Base-by-base conservation (phyloP, 2,329 filamentous ascomycete genomes). In the Nothomitra cinnamomea region DNA sequence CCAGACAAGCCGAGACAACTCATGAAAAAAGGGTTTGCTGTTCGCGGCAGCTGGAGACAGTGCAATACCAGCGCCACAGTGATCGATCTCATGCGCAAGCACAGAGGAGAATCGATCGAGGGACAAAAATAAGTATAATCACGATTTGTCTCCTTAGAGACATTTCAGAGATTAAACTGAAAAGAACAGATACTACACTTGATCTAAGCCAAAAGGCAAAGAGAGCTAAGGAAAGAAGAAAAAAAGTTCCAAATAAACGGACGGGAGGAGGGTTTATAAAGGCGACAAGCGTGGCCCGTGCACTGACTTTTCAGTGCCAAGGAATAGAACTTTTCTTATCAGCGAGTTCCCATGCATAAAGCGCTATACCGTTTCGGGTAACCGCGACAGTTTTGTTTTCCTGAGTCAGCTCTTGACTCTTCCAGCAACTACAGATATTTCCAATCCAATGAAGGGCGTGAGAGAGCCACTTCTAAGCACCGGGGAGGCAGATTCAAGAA, bases 121-220 rank as follows among this genome's bases (percentile, higher is more conserved):
- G 56, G 67, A 60, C 74, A 86, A 86, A 83, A 85, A 89, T 87
- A 76, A 75, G 82, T 79, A 79, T 86, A 88, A 89, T 86, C 82
- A 79, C 73, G 74, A 76, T 77, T 78, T 74, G 74, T 73, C 73
- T 74, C 79, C 75, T 85, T 78, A 80, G 75, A 73, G n/a, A 48
- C 76, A 77, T 87, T 85, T 83, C 83, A 89, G 84, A 84, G 82
- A 87, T 88, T 88, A 89, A 88, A 87, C 85, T 89, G 82, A 87
- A 85, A 87, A 88, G 84, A 89, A 88, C 83, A 87, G 83, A 86
- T 87, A 87, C 83, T 87, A 87, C 82, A 87, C 82, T 86, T 87
- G 83, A 87, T 87, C 83, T 87, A 85, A 85, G 79, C 79, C 76
- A 79, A 75, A 75, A 67, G 69, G 69, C 64, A 70, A 70, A 69